Percentiles rank a stretch among this genome's conserved stretches.
These are phyloP conservation scores for Coniochaeta pulveracea DNA, from an alignment of 2,329 filamentous ascomycete genomes.

Conservation along the genomic window DNA sequence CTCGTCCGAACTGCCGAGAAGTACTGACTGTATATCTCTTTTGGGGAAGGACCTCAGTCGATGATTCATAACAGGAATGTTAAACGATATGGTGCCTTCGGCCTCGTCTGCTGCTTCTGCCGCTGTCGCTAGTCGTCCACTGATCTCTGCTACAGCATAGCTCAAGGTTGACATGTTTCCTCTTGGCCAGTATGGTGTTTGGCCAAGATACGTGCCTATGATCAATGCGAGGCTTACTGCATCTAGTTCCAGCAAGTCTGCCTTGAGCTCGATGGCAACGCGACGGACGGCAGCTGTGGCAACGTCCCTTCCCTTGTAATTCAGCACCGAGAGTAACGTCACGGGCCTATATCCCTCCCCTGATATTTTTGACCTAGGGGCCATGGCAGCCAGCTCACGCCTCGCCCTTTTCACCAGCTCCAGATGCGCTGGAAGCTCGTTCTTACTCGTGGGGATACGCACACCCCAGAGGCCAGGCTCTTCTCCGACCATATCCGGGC, in stretches of 20 bases:
- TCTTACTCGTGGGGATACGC: background rate
- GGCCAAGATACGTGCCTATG: constrained; percentile 58
- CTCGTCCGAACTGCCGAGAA: constrained; percentile 24
- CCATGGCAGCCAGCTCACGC: constrained; percentile 17
- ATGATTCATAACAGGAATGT: constrained; percentile 14
- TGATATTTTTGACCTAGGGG: constrained; percentile 10
- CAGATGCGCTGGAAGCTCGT: constrained; percentile 13
- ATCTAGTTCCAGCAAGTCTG: constrained; percentile 58
- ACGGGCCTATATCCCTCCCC: constrained; percentile 19
- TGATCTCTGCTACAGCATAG: constrained; percentile 43
- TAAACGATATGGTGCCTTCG: constrained; percentile 17
- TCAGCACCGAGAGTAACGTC: constrained; percentile 22
- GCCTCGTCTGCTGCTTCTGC: constrained; percentile 32
- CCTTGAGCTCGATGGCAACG: constrained; percentile 30
- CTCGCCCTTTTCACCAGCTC: constrained; percentile 20
- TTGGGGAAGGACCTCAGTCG: constrained; percentile 13
- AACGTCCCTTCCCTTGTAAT: constrained; percentile 18
- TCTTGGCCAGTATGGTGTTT: constrained; percentile 35
- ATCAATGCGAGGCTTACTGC: constrained; percentile 61
- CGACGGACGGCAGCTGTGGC: constrained; percentile 16
- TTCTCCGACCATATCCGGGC: background rate
- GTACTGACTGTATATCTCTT: constrained; percentile 17
- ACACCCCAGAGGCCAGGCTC: background rate
- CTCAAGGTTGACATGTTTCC: constrained; percentile 42
- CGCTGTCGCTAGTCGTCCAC: constrained; percentile 30